Base-by-base conservation (phyloP, 495 filamentous ascomycete genomes). In the Aspergillus taichungensis region DNA sequence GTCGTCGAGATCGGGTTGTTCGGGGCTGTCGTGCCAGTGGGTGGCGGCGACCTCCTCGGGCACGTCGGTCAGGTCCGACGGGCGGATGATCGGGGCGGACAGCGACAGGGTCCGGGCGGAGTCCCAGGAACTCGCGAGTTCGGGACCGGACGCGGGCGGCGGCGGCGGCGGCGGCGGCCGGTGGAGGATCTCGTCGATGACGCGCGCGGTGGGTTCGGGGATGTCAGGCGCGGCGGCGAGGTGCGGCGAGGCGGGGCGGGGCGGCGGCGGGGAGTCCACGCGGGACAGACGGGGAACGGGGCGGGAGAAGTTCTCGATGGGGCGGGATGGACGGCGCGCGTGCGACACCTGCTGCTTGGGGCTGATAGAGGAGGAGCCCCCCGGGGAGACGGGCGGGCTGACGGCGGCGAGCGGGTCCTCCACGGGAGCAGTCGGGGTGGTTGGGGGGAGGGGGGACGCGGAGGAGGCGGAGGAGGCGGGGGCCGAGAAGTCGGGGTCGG, bases 11-110 rank as follows among this genome's bases (percentile, higher is more conserved):
- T 35, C 35, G 39, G 50, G 55, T 11, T 54, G 43, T 11, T 57
- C 52, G 0, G 62, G 55, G 36, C 57, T 65, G 27, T 62, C 55
- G 50, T 61, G 63, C 49, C 59, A 49, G 24, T 59, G 55, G 6
- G 61, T 64, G 8, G 50, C 50, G 53, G 67, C 62, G 35, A 89
- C 85, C 54, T 90, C 87, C 58, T 94, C 86, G 3, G 83, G 80
- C 8, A 92, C 84, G 47, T 88, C 73, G 32, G 80, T 71, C 28
- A 88, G 57, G 18, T 77, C 66, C 14, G 67, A 68, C 4, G 67
- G 53, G 34, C 63, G 63, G 41, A 47, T 68, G 32, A 54, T 49
- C 8, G 53, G 36, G n/a, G n/a, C n/a, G n/a, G 50, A 43, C 53
- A 74, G 55, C 30, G 72, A 67, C 44, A 64, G 60, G 18, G 73